Percentiles rank a stretch among this genome's conserved stretches.
phyloP scores from a whole-genome alignment of 495 filamentous ascomycete species.

The Annulohypoxylon maeteangense region DNA sequence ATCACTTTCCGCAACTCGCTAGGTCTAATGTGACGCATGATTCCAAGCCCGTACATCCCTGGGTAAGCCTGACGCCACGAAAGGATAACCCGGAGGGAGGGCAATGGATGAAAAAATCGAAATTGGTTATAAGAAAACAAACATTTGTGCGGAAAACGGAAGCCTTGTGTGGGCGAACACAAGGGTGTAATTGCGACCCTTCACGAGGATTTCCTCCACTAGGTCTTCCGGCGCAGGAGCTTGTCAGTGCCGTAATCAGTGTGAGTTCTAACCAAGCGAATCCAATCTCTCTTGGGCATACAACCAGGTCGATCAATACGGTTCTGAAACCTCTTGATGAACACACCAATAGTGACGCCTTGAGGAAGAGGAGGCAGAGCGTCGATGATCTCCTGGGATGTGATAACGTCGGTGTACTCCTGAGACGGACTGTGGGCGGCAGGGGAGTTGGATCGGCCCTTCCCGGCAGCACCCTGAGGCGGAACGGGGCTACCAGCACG shows the following conservation, averaged over 20 bases:
- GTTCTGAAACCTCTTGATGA: conserved; percentile 70
- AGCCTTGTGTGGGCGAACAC: background rate
- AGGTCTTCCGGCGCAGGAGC: conserved; percentile 56
- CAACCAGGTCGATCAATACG: conserved; percentile 63
- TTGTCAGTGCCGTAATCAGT: conserved; percentile 57
- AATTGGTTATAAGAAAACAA: background rate
- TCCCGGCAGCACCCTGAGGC: conserved; percentile 24
- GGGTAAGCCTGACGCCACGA: background rate
- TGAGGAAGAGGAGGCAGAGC: conserved; percentile 67
- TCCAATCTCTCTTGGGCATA: conserved; percentile 61
- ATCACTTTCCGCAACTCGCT: background rate
- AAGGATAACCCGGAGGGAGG: background rate
- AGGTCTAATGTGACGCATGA: conserved; percentile 10
- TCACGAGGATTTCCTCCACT: background rate
- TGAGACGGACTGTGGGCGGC: conserved; percentile 48
- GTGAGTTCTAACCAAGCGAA: conserved; percentile 63
- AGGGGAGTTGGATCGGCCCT: conserved; percentile 50
- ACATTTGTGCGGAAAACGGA: background rate
- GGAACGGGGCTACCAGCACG: conserved; percentile 62
- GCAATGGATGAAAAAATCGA: background rate
- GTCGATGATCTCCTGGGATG: conserved; percentile 74
- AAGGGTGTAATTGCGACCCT: background rate
- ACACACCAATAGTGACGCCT: conserved; percentile 71
- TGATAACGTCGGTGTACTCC: conserved; percentile 23
- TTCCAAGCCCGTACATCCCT: background rate